Base-by-base conservation (phyloP, 805 yeast species). In the Pichia cabralensis region DNA sequence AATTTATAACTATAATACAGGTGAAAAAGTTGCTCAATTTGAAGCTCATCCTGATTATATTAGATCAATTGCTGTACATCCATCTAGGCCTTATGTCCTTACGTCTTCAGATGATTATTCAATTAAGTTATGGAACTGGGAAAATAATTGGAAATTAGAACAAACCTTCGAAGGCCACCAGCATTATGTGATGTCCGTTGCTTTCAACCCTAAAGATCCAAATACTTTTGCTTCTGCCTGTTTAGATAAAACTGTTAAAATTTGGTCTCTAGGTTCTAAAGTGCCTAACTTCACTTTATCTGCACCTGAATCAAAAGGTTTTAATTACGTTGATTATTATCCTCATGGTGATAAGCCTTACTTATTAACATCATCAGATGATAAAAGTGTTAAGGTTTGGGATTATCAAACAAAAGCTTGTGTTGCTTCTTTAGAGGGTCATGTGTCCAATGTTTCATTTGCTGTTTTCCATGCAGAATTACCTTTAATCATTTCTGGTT, bases 31-130 rank as follows among this genome's bases (percentile, higher is more conserved):
- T 43, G 71, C 84, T 25, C 97, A 88, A 61, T 92, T 89, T 53
- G 98, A 92, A 64, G 97, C 96, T 8, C 98, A 92, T 55, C 95
- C 96, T 8, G 98, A 92, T 60, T 92, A 92, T 60, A 82, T 92
- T 52, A 78, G 98, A 57, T 76, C 83, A 37, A 74, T 92, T 45
- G 92, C 95, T 9, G 94, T 89, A 27, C 98, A 92, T 61, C 96
- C 97, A 28, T 69, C 89, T 13, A 83, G 82, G 61, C 94, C 97
- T 17, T 82, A 81, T 49, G 69, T 92, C 33, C 67, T 92, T 49
- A 81, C 96, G 3, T 83, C 86, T 25, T 77, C 89, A 30, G 98
- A 92, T 61, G 98, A 92, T 57, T 75, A 82, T 67, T 74, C 94
- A 27, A 74, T 92, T 54, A 85, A 80, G 61, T 69, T 88, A 54